Conservation (phyloP, 768 basidiomycete genomes). For the Tylopilus felleus region DNA sequence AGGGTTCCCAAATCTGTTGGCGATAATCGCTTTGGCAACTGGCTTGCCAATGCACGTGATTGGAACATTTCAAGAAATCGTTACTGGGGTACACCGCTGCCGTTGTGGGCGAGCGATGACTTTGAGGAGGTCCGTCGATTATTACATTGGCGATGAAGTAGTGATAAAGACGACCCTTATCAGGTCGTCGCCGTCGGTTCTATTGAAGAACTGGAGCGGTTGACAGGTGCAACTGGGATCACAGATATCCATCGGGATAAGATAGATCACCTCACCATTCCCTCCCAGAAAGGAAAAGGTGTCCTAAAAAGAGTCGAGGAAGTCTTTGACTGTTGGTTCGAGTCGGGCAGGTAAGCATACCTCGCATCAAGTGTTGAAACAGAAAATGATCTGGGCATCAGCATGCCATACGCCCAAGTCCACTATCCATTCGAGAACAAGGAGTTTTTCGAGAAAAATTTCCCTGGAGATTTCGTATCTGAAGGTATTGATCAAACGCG, state of each 20-base stretch:
- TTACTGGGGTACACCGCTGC: constrained; percentile 98
- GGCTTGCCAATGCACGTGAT: constrained; percentile 97
- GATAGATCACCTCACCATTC: constrained; percentile 96
- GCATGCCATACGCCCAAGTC: constrained; percentile 97
- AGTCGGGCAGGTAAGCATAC: constrained; percentile 83
- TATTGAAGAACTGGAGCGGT: constrained; percentile 77
- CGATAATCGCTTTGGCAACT: constrained; percentile 92
- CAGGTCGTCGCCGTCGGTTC: constrained; percentile 86
- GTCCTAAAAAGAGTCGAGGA: constrained; percentile 87
- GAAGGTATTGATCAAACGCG: constrained; percentile 99
- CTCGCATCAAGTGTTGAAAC: neutral
- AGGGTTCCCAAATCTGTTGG: constrained; percentile 93
- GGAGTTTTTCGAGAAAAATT: constrained; percentile 76
- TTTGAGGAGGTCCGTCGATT: constrained; percentile 60
- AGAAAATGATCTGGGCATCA: constrained; percentile 29
- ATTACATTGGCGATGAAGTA: neutral
- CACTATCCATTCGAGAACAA: constrained; percentile 99
- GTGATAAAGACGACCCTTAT: neutral
- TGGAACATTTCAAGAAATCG: constrained; percentile 99
- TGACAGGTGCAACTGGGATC: constrained; percentile 83
- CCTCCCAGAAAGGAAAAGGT: constrained; percentile 86
- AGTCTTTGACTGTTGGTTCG: constrained; percentile 99
- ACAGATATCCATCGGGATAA: constrained; percentile 91
- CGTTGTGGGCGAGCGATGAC: constrained; percentile 94
- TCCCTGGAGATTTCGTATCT: constrained; percentile 95